These are phyloP conservation scores for Verticillium tricorpus DNA, from an alignment of 2,329 filamentous ascomycete species.

Conservation along the genomic window DNA sequence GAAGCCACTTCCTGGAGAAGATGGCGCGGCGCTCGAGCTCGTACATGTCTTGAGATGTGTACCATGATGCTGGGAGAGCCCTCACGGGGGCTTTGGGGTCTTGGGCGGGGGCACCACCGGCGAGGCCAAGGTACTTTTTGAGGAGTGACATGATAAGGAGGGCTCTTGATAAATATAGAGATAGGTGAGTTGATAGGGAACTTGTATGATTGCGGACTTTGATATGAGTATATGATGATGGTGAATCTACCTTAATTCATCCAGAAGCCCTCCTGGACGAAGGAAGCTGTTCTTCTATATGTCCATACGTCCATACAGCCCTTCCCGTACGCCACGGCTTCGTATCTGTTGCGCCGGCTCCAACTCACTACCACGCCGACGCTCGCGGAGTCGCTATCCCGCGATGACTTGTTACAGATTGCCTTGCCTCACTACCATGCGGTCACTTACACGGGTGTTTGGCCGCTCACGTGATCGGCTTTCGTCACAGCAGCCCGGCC, in stretches of 20 bases:
- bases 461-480: conserved; percentile 12
- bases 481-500: neutral
- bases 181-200: neutral
- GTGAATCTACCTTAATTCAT: neutral
- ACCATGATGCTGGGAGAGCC: conserved; percentile 47
- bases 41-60: conserved; percentile 47
- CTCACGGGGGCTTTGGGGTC: conserved; percentile 22
- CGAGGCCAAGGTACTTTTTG: conserved; percentile 33
- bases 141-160: conserved; percentile 21
- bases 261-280: neutral
- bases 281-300: conserved; percentile 11
- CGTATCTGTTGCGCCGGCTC: conserved; percentile 4
- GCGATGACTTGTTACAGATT: neutral
- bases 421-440: conserved; percentile 2
- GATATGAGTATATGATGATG: neutral
- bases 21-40: conserved; percentile 52
- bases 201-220: neutral
- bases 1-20: conserved; percentile 53
- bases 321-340: neutral
- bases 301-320: neutral
- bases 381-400: neutral
- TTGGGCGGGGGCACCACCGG: conserved; percentile 15
- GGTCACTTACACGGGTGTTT: conserved; percentile 4
- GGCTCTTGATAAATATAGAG: neutral
- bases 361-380: conserved; percentile 1